These are phyloP conservation scores for Tremella fuciformis DNA, from an alignment of 768 basidiomycete genomes.

Conservation along the genomic window DNA sequence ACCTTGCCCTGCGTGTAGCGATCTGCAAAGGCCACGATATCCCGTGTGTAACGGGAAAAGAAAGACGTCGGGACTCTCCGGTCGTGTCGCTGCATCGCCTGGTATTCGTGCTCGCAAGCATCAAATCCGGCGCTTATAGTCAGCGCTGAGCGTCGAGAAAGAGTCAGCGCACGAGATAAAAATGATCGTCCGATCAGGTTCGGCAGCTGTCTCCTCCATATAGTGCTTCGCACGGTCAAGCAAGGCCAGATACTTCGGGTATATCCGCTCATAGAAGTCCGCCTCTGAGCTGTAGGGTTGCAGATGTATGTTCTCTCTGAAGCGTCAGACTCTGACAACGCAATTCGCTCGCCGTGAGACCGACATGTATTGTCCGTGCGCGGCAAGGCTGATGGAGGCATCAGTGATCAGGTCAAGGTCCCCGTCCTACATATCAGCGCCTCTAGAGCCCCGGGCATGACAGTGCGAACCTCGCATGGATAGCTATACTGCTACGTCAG, in stretches of 20 bases:
- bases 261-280: conserved; percentile 74
- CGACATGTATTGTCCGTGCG: conserved; percentile 77
- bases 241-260: conserved; percentile 66
- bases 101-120: conserved; percentile 85
- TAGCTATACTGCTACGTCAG: conserved; percentile 55
- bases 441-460: conserved; percentile 5
- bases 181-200: conserved; percentile 69
- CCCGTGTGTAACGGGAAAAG: conserved; percentile 75
- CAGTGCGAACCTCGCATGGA: conserved; percentile 72
- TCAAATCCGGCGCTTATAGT: conserved; percentile 80
- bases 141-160: neutral
- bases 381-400: conserved; percentile 74
- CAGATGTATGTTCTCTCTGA: conserved; percentile 63
- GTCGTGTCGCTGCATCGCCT: conserved; percentile 85
- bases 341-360: conserved; percentile 6
- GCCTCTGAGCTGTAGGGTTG: conserved; percentile 66
- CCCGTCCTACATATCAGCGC: conserved; percentile 62
- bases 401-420: conserved; percentile 74
- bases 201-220: conserved; percentile 60
- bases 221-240: conserved; percentile 70
- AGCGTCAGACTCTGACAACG: neutral
- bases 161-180: conserved; percentile 69
- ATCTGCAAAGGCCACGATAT: conserved; percentile 66
- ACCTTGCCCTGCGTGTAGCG: conserved; percentile 65
- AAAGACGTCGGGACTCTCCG: conserved; percentile 70